A percentile compares a stretch with the other conserved stretches of the same genome.
phyloP scores from a whole-genome alignment of 139 green algal genomes.

The Picochlorum sp. region DNA sequence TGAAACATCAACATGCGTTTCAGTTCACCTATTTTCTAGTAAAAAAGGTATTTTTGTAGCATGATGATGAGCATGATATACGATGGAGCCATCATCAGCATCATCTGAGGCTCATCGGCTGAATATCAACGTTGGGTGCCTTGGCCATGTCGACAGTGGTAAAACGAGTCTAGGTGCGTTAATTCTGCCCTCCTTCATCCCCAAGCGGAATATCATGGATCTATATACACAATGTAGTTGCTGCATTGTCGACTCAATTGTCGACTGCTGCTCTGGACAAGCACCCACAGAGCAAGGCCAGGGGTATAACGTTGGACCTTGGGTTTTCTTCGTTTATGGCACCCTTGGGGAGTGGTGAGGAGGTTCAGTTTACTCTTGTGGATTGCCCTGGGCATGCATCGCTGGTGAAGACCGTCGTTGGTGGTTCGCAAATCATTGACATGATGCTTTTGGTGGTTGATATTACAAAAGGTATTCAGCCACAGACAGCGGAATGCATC shows the following conservation, averaged over 20 bases:
- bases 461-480: conserved; percentile 86
- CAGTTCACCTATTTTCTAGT: too few species aligned
- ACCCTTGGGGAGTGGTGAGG: conserved; percentile 9
- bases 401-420: conserved; percentile 91
- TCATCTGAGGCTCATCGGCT: conserved; percentile 12
- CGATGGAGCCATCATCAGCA: neutral
- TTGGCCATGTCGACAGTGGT: conserved; percentile 92
- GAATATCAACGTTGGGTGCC: conserved; percentile 87
- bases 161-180: conserved; percentile 83
- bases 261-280: conserved; percentile 95
- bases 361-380: conserved; percentile 90
- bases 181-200: neutral
- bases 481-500: conserved; percentile 85
- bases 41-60: too few species aligned
- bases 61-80: neutral
- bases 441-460: conserved; percentile 92
- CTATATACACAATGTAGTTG: conserved; percentile 43
- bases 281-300: conserved; percentile 84
- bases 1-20: too few species aligned
- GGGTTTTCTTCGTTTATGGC: conserved; percentile 87
- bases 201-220: neutral
- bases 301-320: conserved; percentile 95
- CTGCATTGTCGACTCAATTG: conserved; percentile 75
- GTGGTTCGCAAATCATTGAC: conserved; percentile 89
- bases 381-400: conserved; percentile 96